Base-by-base conservation (phyloP, 2,329 filamentous ascomycete species). In the Nigrospora oryzae region DNA sequence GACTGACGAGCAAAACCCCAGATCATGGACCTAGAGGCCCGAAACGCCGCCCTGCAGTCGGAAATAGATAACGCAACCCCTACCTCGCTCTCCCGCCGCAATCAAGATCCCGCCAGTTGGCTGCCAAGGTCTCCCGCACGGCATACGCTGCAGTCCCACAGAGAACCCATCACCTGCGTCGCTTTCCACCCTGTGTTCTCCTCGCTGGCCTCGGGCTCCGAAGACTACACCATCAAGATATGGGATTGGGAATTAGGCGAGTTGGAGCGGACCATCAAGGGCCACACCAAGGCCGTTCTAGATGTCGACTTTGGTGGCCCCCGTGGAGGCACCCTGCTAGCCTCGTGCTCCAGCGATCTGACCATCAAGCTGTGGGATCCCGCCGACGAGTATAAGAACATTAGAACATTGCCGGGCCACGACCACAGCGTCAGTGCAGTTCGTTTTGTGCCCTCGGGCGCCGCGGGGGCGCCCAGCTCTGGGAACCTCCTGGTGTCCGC, bases 201-300 rank as follows among this genome's bases (percentile, higher is more conserved):
- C 11, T 91, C 87, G 5, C 73, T 96, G 17, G 91, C 90, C 11
- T 93, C 89, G 0, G 90, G 87, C 14, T 94, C 89, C 10, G 90
- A 95, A 62, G 91, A 96, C 63, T 86, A 81, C 44, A 95, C 86
- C 8, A 95, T 97, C 63, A 96, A 96, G 59, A 90, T 96, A 45
- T 96, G 90, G 90, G 90, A 96, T 59, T 96, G 89, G 86, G 90
- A 96, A 58, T 68, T 94, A 19, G 91, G 91, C 40, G 90, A 96
- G 64, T 73, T 95, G 4, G 90, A 96, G 63, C 74, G 84, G 50
- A 96, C 90, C 0, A 77, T 96, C 46, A 96, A 96, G 61, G 89
- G 89, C 1, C 91, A 96, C 59, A 96, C 89, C 5, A 89, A 86
- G 59, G 81, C 88, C 4, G 89, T 96, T 1, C 68, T 93, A 28